Base-by-base conservation (phyloP, 306 rosid species). In the Lithocarpus polystachyus region DNA sequence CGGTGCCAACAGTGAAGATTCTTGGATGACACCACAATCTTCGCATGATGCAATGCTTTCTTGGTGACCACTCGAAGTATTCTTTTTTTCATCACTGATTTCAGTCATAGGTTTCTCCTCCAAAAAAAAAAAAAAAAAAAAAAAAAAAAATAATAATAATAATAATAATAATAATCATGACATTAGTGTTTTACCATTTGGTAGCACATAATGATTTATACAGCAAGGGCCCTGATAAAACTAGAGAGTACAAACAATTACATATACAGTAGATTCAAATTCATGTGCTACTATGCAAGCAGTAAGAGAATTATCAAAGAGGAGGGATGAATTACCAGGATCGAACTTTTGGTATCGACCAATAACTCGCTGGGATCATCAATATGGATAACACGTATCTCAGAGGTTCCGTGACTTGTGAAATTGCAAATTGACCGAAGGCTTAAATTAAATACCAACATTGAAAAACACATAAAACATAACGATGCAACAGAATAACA, bases 1-100 rank as follows among this genome's bases (percentile, higher is more conserved):
- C 19, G 56, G 35, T 54, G 29, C 56, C 6, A 71, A 71, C 51
- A 0, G 61, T 5, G 24, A 13, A 48, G 48, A 62, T 48, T 82
- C 80, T 31, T 73, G 77, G 0, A 23, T 43, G 43, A 22, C 54
- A 43, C 31, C 75, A 68, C 60, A 71, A 33, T 72, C 86, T 29
- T 77, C 82, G 5, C 81, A 73, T 0, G 86, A 85, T 11, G 17
- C 14, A 14, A 76, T 82, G 68, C 85, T 85, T 82, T 75, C 85
- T 48, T 88, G 91, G 19, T 80, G 77, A 60, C 53, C 19, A 29
- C 76, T 12, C 24, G 8, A 31, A 5, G 75, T 54, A 55, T 22
- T 74, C 57, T 62, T 75, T 54, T 67, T 77, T 52, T 8, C 67
- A 2, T 29, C 45, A 9, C 24, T 73, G 45, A 43, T 23, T 78